Evolutionary conservation across 331 rosid genomes (phyloP).

Genomic region (Saraca asoca): DNA sequence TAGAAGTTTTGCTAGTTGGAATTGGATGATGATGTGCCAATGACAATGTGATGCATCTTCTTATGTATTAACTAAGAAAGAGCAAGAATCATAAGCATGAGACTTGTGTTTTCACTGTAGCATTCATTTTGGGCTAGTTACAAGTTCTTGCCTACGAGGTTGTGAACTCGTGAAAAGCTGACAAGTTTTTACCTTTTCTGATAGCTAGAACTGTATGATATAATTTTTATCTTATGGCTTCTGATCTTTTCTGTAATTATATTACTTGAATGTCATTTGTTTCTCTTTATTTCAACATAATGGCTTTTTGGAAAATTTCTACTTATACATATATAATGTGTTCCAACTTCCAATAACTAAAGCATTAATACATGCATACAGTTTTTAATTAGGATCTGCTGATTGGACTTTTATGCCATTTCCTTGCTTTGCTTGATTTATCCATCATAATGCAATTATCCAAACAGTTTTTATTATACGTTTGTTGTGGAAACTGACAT

Average conservation of each 20-base stretch:
- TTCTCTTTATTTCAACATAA: slow-evolving; percentile 10
- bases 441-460: slow-evolving; percentile 11
- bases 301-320: slow-evolving; percentile 7
- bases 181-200: background rate
- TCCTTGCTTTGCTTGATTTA: slow-evolving; percentile 21
- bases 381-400: background rate
- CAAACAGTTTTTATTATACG: slow-evolving; percentile 5
- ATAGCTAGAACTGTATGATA: background rate
- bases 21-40: background rate
- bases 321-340: too few relatives aligned
- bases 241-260: background rate
- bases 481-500: slow-evolving; percentile 18
- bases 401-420: background rate
- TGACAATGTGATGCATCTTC: background rate
- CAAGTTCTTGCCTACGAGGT: too few relatives aligned
- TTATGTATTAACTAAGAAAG: background rate
- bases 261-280: slow-evolving; percentile 9
- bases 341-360: background rate
- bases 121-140: too few relatives aligned
- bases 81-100: background rate
- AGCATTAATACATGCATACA: background rate
- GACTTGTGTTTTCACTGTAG: background rate
- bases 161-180: background rate
- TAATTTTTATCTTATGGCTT: slow-evolving; percentile 1
- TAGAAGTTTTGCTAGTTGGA: background rate